Evolutionary conservation across 139 green algal species (phyloP), one percentile per base, ranked within the genome.

Genomic region (Tetradesmus obliquus): DNA sequence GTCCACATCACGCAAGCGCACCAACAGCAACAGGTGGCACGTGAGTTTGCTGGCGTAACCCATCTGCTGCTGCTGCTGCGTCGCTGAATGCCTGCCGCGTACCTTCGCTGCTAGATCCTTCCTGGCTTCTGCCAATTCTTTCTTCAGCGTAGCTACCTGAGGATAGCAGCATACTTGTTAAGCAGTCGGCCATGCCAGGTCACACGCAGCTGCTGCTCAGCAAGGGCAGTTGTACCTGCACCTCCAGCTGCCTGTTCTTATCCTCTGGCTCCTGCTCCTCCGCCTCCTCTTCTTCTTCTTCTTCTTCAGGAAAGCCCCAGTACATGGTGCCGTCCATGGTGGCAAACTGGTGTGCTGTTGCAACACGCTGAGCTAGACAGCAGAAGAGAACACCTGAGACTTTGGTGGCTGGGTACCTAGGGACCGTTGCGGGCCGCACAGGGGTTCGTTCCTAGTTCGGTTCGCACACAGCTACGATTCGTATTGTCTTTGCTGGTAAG

Each of bases 31-130:
- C n/a, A 15, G 74, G 74, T n/a, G 53, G 20, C 3, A 5, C n/a
- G 19, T 51, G 1, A 53, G 5, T 3, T 80, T 1, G 1, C 13
- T 45, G n/a, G 22, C 19, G 74, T 3, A 15, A 22, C n/a, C 5
- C 53, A 2, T 82, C 6, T 55, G 74, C 20, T 80, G 22, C 4
- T 80, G n/a, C 74, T 82, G 24, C n/a, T 82, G 12, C n/a, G 3
- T 71, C 19, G 74, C 5, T 54, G 19, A 19, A 19, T 53, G 6
- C 17, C 12, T 24, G 0, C 66, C 10, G 6, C 54, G 4, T 54
- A 91, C 87, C 87, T 91, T 91, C 5, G 81, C 79, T 45, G 58
- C 86, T 20, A 92, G 57, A 24, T 88, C 90, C n/a, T 86, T 89
- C 15, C 86, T 60, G 3, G 79, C 22, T 55, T 90, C 86, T 54